Evolutionary conservation across 1,284 basidiomycete species (phyloP).

Genomic region (Heterobasidion irregulare): DNA sequence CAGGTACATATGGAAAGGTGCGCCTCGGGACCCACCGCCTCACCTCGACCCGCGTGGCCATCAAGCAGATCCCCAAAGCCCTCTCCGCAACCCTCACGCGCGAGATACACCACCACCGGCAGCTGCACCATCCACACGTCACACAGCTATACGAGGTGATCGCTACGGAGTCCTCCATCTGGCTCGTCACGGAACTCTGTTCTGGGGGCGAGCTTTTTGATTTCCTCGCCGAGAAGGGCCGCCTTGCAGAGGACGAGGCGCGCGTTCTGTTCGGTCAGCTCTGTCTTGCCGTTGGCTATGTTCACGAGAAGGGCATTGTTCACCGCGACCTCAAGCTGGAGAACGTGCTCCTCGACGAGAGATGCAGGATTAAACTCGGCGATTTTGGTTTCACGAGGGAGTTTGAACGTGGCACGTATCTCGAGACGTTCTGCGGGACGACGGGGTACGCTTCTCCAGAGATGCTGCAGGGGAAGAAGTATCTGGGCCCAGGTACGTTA

Average conservation of each 20-base stretch:
- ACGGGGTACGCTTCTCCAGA: conserved; percentile 95
- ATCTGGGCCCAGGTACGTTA: conserved; percentile 75
- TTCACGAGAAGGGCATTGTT: conserved; percentile 87
- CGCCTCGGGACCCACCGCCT: conserved; percentile 89
- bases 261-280: conserved; percentile 87
- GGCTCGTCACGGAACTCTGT: conserved; percentile 97
- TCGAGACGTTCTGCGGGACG: conserved; percentile 97
- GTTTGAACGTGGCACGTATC: conserved; percentile 74
- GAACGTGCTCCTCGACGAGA: conserved; percentile 88
- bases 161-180: conserved; percentile 91
- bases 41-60: conserved; percentile 83
- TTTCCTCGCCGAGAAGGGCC: conserved; percentile 92
- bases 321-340: conserved; percentile 96
- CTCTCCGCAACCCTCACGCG: conserved; percentile 87
- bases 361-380: conserved; percentile 82
- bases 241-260: conserved; percentile 77
- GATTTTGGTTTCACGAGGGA: conserved; percentile 97
- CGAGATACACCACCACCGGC: conserved; percentile 97
- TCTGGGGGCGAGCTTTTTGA: conserved; percentile 96
- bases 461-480: conserved; percentile 86
- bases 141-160: conserved; percentile 97
- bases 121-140: conserved; percentile 91
- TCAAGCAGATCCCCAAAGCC: conserved; percentile 96
- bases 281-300: conserved; percentile 90
- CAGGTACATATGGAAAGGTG: conserved; percentile 90